Base-by-base conservation (phyloP, 495 filamentous ascomycete genomes). In the Hypoxylon crocopeplum region DNA sequence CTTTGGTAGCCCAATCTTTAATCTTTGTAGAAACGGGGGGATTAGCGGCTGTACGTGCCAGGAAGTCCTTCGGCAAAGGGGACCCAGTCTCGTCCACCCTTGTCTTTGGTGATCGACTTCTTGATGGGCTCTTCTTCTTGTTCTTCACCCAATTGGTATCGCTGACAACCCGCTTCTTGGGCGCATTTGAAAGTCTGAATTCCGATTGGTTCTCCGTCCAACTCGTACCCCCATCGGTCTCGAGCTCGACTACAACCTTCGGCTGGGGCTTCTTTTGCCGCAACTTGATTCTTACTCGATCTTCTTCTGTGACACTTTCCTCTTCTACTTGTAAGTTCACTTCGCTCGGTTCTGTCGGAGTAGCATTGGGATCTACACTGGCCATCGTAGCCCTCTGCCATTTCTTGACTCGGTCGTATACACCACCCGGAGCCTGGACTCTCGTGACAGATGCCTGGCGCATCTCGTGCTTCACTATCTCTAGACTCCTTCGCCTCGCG, bases 131-230 rank as follows among this genome's bases (percentile, higher is more conserved):
- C 52, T 79, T 81, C 37, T 77, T 78, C 48, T 74, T 70, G 22
- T 74, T 68, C 66, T 80, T 82, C 73, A 82, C 79, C 89, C 89
- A 93, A 59, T 93, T 86, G 32, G 86, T 84, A 72, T 93, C 90
- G 62, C 89, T 92, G 16, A 93, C 80, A 17, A 93, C 86, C 40
- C 89, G 81, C 76, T 91, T 93, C 62, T 86, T 85, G 5, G 90
- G 90, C 15, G 71, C 59, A 24, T 44, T 66, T 33, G 69, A 72
- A 12, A 68, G 56, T 34, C 48, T 63, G 11, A 62, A 40, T 6
- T 68, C 61, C 5, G 48, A 64, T 38, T 72, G 67, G 16, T 56
- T 57, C 24, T 48, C 56, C 27, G 68, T 61, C 42, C 69, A 52
- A 10, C 37, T 25, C 12, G 52, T 60, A 7, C 53, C 49, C 20